These are phyloP conservation scores for Lactarius psammicola DNA, from an alignment of 768 basidiomycete species.

Conservation along the genomic window DNA sequence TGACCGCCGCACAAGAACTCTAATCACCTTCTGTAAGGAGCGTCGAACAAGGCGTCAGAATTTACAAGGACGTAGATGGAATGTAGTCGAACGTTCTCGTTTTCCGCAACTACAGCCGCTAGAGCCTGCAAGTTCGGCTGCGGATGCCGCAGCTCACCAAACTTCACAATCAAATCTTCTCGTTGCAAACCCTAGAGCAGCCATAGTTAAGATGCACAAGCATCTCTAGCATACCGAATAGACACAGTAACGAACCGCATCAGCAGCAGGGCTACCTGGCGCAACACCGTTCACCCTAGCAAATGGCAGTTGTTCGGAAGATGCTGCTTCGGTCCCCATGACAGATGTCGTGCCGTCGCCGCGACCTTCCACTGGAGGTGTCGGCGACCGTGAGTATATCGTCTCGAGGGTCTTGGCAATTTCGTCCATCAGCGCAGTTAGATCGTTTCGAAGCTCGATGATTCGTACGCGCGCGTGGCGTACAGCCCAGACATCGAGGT, in stretches of 20 bases:
- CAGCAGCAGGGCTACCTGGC: constrained; percentile 75
- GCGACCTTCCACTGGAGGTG: constrained; percentile 29
- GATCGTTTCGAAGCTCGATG: constrained; percentile 81
- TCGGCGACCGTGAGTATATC: constrained; percentile 53
- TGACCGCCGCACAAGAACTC: constrained; percentile 54
- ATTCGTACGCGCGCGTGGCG: constrained; percentile 71
- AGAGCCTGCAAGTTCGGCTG: constrained; percentile 63
- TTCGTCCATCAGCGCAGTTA: constrained; percentile 58
- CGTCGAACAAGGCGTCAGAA: constrained; percentile 6
- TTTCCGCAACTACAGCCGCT: constrained; percentile 67
- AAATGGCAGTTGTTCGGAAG: constrained; percentile 49
- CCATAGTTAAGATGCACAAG: constrained; percentile 21
- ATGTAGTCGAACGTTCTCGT: constrained; percentile 61
- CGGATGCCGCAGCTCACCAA: constrained; percentile 58
- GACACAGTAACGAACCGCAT: constrained; percentile 57
- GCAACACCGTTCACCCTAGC: constrained; percentile 82
- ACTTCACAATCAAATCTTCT: constrained; percentile 71
- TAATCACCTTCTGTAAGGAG: constrained; percentile 54
- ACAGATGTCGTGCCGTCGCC: constrained; percentile 7
- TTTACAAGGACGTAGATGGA: neutral
- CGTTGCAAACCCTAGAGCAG: constrained; percentile 56
- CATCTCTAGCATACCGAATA: neutral
- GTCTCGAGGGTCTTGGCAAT: constrained; percentile 67
- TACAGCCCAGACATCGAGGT: constrained; percentile 82
- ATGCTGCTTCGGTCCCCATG: constrained; percentile 5